Base-by-base conservation (phyloP, 1,284 basidiomycete genomes). In the Ganoderma meredithae region DNA sequence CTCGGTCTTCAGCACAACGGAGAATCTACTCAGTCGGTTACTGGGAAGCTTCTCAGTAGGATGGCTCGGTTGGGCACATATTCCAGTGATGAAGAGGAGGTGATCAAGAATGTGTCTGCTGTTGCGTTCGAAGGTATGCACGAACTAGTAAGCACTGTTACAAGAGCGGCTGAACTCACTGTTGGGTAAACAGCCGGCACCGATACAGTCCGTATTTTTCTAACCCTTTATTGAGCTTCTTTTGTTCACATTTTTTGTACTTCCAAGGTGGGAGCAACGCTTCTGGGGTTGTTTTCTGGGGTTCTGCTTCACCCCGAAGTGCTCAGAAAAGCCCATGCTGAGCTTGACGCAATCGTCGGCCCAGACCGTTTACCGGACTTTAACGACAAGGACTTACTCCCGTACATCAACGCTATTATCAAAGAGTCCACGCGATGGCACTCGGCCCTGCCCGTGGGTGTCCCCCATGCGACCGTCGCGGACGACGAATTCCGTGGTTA, bases 291-390 rank as follows among this genome's bases (percentile, higher is more conserved):
- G 63, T 71, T 75, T 60, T 68, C 75, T 6, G 71, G 69, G 12
- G 59, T 74, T 39, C 53, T 69, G 15, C 39, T 72, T 4, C 53
- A 72, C 47, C 80, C 80, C 0, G 70, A 73, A 2, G 72, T 76
- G 3, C 73, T 76, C 33, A 55, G 60, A 40, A 74, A 73, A 40
- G 74, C 77, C 17, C 80, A 80, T 56, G 67, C 65, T 1, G 79
- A 81, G 65, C 71, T 81, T 6, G 78, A 81, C 64, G 36, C 58
- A 15, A 70, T 79, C 7, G 72, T 80, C 10, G 76, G 76, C 2
- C 41, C 53, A 17, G 70, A 74, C 19, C 72, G 77, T 49, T 44
- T 81, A 25, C 79, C 52, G 15, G 52, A 63, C 27, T 55, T 55
- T 4, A n/a, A 25, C 13, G 62, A 63, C 62, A 39, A 15, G 44